Percentiles rank a stretch among this genome's conserved stretches.
Evolutionary conservation across 345 rosid species (phyloP).

Genomic region (Gossypium australe): DNA sequence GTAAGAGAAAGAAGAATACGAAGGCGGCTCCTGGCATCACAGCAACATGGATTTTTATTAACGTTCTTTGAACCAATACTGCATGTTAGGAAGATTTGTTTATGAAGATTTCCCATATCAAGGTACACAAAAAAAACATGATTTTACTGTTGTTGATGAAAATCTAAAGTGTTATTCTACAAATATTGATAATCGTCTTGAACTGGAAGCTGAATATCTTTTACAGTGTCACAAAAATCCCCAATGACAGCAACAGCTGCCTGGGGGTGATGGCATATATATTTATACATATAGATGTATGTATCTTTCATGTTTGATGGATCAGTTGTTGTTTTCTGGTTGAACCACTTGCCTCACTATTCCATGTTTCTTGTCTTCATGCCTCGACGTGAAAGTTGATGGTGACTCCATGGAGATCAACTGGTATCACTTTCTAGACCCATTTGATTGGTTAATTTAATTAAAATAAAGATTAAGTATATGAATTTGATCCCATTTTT

Average conservation of each 20-base stretch:
- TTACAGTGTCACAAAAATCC: background rate
- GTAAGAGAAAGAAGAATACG: background rate
- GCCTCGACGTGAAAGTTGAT: background rate
- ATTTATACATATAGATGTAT: no score
- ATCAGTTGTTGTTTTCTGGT: background rate
- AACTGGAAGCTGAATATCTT: background rate
- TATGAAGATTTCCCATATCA: background rate
- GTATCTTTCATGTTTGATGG: background rate
- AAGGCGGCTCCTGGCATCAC: conserved; percentile 7
- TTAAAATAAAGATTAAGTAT: background rate
- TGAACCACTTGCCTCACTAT: conserved; percentile 5
- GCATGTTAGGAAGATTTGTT: background rate
- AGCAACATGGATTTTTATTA: background rate
- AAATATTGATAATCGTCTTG: background rate
- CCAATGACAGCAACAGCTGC: background rate
- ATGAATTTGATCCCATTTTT: background rate
- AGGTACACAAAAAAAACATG: background rate
- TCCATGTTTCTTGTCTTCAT: background rate
- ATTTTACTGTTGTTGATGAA: conserved; percentile 10
- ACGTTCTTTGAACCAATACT: background rate
- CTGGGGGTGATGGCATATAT: background rate
- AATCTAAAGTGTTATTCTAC: background rate
- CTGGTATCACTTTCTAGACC: no score
- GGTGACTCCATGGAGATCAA: background rate
- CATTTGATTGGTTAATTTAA: background rate